Evolutionary conservation across 106 monocot species (phyloP).

Genomic region (Dendrobium nobile): DNA sequence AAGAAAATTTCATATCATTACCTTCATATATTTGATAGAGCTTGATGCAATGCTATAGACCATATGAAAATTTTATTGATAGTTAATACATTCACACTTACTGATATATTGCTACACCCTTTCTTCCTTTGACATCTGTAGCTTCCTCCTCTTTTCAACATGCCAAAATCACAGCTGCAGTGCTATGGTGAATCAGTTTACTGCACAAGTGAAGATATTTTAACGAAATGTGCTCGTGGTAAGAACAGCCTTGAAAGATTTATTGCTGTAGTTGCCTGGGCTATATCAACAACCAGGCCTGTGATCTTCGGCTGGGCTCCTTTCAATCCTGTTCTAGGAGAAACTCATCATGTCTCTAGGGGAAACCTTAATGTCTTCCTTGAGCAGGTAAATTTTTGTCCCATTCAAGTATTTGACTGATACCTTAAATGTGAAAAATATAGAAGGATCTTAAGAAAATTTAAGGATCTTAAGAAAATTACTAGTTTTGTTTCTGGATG

Average conservation of each 20-base stretch:
- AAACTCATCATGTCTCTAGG: slow-evolving; percentile 83
- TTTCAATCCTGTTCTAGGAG: slow-evolving; percentile 89
- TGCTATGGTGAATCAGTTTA: slow-evolving; percentile 81
- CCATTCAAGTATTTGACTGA: too few relatives aligned
- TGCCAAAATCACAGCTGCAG: slow-evolving; percentile 96
- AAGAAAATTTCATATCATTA: too few relatives aligned
- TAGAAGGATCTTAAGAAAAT: too few relatives aligned
- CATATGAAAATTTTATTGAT: too few relatives aligned
- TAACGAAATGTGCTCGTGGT: slow-evolving; percentile 47
- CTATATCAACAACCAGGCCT: slow-evolving; percentile 76
- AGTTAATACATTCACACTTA: too few relatives aligned
- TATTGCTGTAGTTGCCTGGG: slow-evolving; percentile 71
- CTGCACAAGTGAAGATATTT: slow-evolving; percentile 48
- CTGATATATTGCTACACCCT: not conserved
- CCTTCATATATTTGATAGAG: too few relatives aligned
- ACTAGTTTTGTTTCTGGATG: too few relatives aligned
- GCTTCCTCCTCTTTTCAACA: slow-evolving; percentile 88
- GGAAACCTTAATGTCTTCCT: slow-evolving; percentile 79
- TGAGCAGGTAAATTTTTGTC: slow-evolving; percentile 57
- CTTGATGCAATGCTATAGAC: too few relatives aligned
- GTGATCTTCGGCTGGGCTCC: slow-evolving; percentile 70
- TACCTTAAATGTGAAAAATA: too few relatives aligned
- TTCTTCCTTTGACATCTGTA: slow-evolving; percentile 18
- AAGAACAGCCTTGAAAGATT: slow-evolving; percentile 64
- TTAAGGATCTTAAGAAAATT: too few relatives aligned